Conservation (phyloP, 1,139 yeast genomes). For the Blastobotrys elegans region DNA sequence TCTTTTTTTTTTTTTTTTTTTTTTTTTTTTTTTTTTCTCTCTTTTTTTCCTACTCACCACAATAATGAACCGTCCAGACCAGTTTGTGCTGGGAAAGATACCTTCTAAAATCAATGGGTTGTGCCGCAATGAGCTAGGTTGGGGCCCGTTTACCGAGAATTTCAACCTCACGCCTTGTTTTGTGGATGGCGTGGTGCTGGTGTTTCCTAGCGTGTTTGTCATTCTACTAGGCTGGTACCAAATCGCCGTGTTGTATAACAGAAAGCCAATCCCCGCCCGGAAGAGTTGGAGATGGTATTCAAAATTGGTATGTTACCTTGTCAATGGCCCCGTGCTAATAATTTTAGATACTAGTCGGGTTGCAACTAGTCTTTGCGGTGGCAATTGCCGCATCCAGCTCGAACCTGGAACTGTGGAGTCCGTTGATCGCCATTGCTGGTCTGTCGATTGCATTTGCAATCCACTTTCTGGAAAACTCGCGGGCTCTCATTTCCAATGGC, state of each 20-base stretch:
- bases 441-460: conserved; percentile 49
- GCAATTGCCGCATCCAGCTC: conserved; percentile 23
- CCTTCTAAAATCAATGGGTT: conserved; percentile 5
- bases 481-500: conserved; percentile 60
- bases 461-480: conserved; percentile 69
- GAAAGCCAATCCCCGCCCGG: conserved; percentile 30
- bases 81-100: not conserved
- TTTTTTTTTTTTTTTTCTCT: not conserved
- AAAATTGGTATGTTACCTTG: conserved; percentile 34
- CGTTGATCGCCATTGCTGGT: conserved; percentile 39
- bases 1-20: not conserved
- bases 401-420: conserved; percentile 40
- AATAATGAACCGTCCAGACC: not conserved
- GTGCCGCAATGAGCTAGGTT: conserved; percentile 57
- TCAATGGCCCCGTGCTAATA: not conserved
- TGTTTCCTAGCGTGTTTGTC: conserved; percentile 48
- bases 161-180: conserved; percentile 81
- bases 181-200: conserved; percentile 62
- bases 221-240: conserved; percentile 50
- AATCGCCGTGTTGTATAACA: conserved; percentile 31
- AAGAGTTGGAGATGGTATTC: conserved; percentile 39
- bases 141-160: conserved; percentile 62
- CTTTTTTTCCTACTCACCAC: not conserved
- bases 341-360: conserved; percentile 32
- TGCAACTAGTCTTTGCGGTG: conserved; percentile 39